These are phyloP conservation scores for Xylariaceae sp. DNA, from an alignment of 2,329 filamentous ascomycete genomes.

Conservation along the genomic window DNA sequence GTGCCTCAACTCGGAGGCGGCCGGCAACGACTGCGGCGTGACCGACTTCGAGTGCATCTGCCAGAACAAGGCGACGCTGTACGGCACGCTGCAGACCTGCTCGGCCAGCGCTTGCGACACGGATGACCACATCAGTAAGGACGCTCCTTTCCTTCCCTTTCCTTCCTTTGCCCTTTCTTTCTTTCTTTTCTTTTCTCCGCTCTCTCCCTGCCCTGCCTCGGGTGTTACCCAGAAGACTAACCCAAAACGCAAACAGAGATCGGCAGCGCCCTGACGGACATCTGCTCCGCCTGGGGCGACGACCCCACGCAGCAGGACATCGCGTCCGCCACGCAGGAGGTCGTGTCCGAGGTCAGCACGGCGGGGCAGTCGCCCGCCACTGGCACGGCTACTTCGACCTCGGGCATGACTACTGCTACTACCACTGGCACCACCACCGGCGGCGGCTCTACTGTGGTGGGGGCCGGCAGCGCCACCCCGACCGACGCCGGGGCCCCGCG, in stretches of 20 bases:
- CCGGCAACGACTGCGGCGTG: slow-evolving; percentile 1
- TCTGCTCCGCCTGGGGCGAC: background rate
- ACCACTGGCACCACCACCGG: background rate
- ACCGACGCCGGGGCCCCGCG: background rate
- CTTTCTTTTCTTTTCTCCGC: too few species aligned
- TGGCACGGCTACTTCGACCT: background rate
- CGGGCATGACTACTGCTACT: background rate
- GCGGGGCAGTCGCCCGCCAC: background rate
- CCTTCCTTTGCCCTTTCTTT: too few species aligned
- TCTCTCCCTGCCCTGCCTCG: too few species aligned
- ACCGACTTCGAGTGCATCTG: slow-evolving; percentile 5
- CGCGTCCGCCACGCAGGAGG: background rate
- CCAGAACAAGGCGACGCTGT: too few species aligned
- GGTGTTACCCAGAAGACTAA: too few species aligned
- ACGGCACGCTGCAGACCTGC: too few species aligned
- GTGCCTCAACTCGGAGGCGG: background rate
- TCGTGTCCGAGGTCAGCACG: background rate
- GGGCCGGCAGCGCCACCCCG: too few species aligned
- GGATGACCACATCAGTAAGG: too few species aligned
- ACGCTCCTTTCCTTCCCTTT: too few species aligned
- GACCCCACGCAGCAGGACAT: background rate
- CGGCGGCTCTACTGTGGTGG: too few species aligned
- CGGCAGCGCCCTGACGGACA: background rate
- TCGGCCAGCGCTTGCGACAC: too few species aligned
- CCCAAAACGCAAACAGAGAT: background rate